A percentile compares a stretch with the other conserved stretches of the same genome.
Evolutionary conservation across 257 asterid genomes (phyloP).

Genomic region (Gentiana macrophylla): DNA sequence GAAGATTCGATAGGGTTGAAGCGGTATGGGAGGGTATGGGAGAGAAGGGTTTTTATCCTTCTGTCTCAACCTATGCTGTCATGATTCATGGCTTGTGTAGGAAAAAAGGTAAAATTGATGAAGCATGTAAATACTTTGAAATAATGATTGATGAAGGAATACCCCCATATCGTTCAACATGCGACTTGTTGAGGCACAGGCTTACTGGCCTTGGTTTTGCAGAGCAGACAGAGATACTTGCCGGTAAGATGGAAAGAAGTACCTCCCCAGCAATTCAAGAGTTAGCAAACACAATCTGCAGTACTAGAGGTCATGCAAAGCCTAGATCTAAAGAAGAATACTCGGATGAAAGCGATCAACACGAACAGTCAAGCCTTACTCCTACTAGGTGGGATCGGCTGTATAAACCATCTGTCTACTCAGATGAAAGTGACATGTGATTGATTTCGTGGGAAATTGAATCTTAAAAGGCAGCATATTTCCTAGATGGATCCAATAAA

Average conservation of each 20-base stretch:
- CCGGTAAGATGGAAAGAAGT: conserved; percentile 82
- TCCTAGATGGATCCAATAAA: no score
- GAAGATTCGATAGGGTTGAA: conserved; percentile 71
- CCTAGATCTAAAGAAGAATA: conserved; percentile 28
- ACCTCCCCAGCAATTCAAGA: conserved; percentile 50
- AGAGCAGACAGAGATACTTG: conserved; percentile 54
- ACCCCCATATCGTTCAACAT: conserved; percentile 54
- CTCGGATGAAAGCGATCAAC: conserved; percentile 43
- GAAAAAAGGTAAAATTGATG: conserved; percentile 66
- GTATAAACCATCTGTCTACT: no score
- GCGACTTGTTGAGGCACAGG: conserved; percentile 63
- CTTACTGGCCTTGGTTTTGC: conserved; percentile 57
- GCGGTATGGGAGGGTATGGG: conserved; percentile 71
- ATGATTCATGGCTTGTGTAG: conserved; percentile 82
- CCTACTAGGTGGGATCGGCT: no score
- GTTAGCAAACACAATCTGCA: conserved; percentile 43
- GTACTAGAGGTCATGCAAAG: conserved; percentile 25
- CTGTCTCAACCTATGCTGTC: conserved; percentile 70
- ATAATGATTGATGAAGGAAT: conserved; percentile 91
- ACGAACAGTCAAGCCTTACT: no score
- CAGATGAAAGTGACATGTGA: no score
- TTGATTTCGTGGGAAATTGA: no score
- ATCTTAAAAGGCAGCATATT: no score
- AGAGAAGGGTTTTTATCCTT: conserved; percentile 53
- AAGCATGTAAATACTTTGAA: conserved; percentile 63